Evolutionary conservation across 1,284 basidiomycete species (phyloP), one percentile per base, ranked within the genome.

Genomic region (Trichosporon sp.): DNA sequence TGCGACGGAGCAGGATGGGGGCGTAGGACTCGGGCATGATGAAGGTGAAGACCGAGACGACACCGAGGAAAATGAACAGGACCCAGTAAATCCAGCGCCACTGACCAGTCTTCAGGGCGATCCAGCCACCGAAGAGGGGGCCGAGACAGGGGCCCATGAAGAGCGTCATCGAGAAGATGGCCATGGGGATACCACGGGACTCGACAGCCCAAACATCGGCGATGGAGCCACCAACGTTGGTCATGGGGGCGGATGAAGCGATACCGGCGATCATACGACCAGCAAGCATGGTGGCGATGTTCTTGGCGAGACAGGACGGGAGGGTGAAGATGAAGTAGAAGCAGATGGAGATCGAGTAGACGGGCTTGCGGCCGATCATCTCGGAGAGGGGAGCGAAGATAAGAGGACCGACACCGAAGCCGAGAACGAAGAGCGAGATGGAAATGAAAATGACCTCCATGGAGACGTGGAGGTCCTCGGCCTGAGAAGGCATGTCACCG

Each of bases 61-160:
- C 75, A 29, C 77, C 80, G 34, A 76, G 71, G 70, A 83, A 75
- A 66, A 82, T 83, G 69, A 81, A 80, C 35, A 83, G 75, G 18
- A 83, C 74, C 82, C 81, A 84, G 77, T 85, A 84, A 69, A 85
- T 82, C 83, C 84, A 85, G 9, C 84, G 74, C 85, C 84, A 85
- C 3, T 74, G 71, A 18, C 68, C 65, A 0, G 76, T 78, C 65
- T 76, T 76, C 53, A 76, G 64, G 0, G 75, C 71, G 64, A 85
- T 83, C 77, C 80, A 83, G 2, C 80, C 81, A 8, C 82, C 80
- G 51, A 84, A 75, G 32, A 84, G 73, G 1, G 83, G 82, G 23
- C 82, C 83, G 2, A 82, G 76, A 25, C 82, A 83, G 4, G 85
- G 85, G 21, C 85, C 85, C 56, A 83, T 78, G 70, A 78, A 79